These are phyloP conservation scores for Penicillium antarcticum DNA, from an alignment of 495 filamentous ascomycete species.

Conservation along the genomic window DNA sequence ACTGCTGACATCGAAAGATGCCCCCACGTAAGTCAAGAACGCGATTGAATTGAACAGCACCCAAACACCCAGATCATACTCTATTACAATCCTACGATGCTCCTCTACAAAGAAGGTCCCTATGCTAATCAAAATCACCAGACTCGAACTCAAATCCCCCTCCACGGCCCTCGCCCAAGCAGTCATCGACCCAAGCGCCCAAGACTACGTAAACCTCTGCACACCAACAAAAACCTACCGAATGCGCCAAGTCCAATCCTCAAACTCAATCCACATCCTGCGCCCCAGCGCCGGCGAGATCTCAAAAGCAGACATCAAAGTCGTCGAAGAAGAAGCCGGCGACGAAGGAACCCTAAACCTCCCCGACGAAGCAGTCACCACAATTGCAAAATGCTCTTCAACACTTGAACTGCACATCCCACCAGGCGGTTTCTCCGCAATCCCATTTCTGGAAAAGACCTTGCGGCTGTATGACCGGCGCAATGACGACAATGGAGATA, in stretches of 20 bases:
- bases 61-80: background rate
- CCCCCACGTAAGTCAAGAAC: constrained; percentile 54
- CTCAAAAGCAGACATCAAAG: constrained; percentile 27
- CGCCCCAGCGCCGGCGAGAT: constrained; percentile 43
- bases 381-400: constrained; percentile 68
- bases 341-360: constrained; percentile 31
- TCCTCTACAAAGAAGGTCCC: background rate
- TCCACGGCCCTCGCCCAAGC: constrained; percentile 22
- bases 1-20: constrained; percentile 57
- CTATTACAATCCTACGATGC: background rate
- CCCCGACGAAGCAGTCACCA: constrained; percentile 41
- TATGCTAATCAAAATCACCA: constrained; percentile 22
- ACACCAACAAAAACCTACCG: constrained; percentile 68
- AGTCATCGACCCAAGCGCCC: constrained; percentile 29
- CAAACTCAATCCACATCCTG: constrained; percentile 77
- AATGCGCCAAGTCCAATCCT: constrained; percentile 86
- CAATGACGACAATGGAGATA: constrained; percentile 18
- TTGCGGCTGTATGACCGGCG: constrained; percentile 33
- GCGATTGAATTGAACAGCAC: background rate
- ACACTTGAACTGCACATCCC: constrained; percentile 63
- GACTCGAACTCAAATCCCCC: constrained; percentile 63
- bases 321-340: constrained; percentile 22
- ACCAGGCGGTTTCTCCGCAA: constrained; percentile 30
- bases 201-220: constrained; percentile 69
- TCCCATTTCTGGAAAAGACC: constrained; percentile 30